Evolutionary conservation across 2,329 filamentous ascomycete genomes (phyloP), one percentile per base, ranked within the genome.

Genomic region (Aspergillus sp.): DNA sequence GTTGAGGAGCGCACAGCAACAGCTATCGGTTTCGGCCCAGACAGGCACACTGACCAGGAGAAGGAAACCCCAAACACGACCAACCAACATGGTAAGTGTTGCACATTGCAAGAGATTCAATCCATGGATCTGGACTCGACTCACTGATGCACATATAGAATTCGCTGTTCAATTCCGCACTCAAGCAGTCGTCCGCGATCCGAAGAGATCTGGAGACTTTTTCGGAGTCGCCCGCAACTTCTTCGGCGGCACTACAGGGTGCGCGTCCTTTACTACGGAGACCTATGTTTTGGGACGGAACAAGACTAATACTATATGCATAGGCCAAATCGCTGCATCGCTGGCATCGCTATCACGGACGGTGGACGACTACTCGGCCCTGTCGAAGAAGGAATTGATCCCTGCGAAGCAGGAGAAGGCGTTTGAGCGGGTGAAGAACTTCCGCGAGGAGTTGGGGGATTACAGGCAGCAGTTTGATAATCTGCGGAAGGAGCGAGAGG

Each of bases 341-440:
- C 73, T 94, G 29, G 82, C 86, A 39, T 82, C 89, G 49, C 89
- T 98, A 67, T 81, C 86, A 41, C 88, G 93, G 51, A 94, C 88
- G 1, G 78, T 98, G 54, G 90, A 96, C 71, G 90, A 96, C 64
- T 98, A 98, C 74, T 81, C 85, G 60, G 78, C 79, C 46, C 81
- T 94, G 29, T 85, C 90, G 1, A 86, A 87, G 55, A 86, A 91
- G 59, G 93, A 98, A 68, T 81, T 95, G 30, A 90, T 94, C 47
- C 79, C 86, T 4, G 85, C 87, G 49, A 98, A 97, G 70, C 87
- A 94, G 57, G 85, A 93, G 50, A 95, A 97, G 63, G 93, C 91
- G 1, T 76, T 81, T 53, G 88, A 94, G 63, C 81, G 93, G 40
- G 77, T 95, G 48, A 86, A 86, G 67, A 88, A 82, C 58, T 98